Evolutionary conservation across 192 early-diverging fungal species (phyloP), one percentile per base, ranked within the genome.

Genomic region (Oehlia diaphana): DNA sequence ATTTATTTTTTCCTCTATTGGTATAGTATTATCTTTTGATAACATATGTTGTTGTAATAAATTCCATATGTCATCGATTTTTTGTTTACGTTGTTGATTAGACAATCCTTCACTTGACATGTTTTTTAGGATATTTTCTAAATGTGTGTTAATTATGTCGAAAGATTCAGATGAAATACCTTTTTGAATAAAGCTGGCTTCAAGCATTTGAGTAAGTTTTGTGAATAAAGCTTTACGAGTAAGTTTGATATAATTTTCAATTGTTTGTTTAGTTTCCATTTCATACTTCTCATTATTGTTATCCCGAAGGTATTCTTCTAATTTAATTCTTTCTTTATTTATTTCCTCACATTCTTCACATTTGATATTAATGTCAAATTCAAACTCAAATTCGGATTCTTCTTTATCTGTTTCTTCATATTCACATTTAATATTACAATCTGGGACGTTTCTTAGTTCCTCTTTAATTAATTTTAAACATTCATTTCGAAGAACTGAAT

Each of bases 191-290:
- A 79, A 3, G 4, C 1, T 31, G 0, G 78, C 69, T n/a, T 72
- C 69, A 7, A 79, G 31, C 23, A 58, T 79, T 23, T 73, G 78
- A 23, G 49, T 73, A 62, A 79, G 69, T 33, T 39, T 79, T 61
- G 4, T 61, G 7, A 4, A 28, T 23, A 49, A 9, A 21, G 71
- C 73, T 21, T 73, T 10, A 58, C 33, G 71, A 39, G 42, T 50
- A 16, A 28, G 78, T 37, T 61, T n/a, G 19, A 79, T 58, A 71
- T 79, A 71, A 42, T 71, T 16, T 4, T 72, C 23, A 35, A 79
- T 79, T 1, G 69, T 79, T 23, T 62, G n/a, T 31, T 47, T 28
- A 28, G 49, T 37, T 37, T 72, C 71, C 16, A 2, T 58, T 44
- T 79, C 31, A 79, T 50, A 50, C 28, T 26, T 72, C 37, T 66